Evolutionary conservation across 2,329 filamentous ascomycete genomes (phyloP).

Genomic region (Emmonsiellopsis sp.): DNA sequence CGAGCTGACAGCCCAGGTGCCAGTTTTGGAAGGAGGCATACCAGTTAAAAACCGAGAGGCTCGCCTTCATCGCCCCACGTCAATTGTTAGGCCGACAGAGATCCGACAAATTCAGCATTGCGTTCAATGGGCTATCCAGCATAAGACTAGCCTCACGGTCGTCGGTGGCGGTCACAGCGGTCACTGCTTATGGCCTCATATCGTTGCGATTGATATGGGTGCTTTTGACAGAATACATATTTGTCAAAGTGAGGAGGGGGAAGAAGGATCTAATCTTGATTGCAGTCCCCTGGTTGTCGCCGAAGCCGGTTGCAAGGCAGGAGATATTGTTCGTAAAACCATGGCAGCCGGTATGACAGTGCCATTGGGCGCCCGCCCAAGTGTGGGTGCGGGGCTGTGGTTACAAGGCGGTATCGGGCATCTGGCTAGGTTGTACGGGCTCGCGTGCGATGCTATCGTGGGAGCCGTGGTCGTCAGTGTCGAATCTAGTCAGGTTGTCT

Average conservation of each 20-base stretch:
- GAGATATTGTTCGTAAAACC: constrained; percentile 43
- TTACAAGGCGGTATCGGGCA: constrained; percentile 59
- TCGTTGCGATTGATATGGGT: constrained; percentile 51
- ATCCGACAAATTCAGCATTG: constrained; percentile 46
- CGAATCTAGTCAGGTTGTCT: constrained; percentile 39
- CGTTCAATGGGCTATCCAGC: constrained; percentile 47
- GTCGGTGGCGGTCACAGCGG: constrained; percentile 53
- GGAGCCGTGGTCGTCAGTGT: constrained; percentile 51
- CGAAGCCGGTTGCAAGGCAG: constrained; percentile 48
- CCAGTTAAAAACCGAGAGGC: constrained; percentile 47
- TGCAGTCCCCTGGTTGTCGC: constrained; percentile 38
- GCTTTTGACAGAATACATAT: constrained; percentile 46
- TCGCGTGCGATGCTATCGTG: constrained; percentile 52
- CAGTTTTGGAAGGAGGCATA: constrained; percentile 16
- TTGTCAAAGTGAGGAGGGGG: constrained; percentile 17
- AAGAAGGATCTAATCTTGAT: constrained; percentile 7
- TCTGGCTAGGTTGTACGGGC: constrained; percentile 46
- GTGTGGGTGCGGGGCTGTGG: constrained; percentile 55
- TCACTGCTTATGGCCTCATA: constrained; percentile 46
- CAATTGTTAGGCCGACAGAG: constrained; percentile 39
- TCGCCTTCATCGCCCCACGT: constrained; percentile 34
- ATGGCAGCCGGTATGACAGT: constrained; percentile 45
- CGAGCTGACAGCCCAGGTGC: constrained; percentile 37
- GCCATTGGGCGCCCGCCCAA: constrained; percentile 53
- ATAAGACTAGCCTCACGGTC: constrained; percentile 40